Evolutionary conservation across 805 yeast genomes (phyloP), one percentile per base, ranked within the genome.

Genomic region (Candida patagonica): DNA sequence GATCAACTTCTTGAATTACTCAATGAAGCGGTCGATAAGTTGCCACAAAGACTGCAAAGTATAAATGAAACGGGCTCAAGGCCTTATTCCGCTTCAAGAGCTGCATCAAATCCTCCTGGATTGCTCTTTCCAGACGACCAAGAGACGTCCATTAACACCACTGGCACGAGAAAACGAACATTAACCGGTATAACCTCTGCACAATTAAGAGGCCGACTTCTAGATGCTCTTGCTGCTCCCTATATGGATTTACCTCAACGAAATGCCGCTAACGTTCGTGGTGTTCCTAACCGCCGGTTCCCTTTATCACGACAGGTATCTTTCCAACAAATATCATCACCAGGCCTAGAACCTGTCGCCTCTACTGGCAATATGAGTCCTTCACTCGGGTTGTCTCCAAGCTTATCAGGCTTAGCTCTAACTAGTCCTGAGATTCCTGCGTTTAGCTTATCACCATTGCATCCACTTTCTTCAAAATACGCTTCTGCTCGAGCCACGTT

Each of bases 401-500:
- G 34, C 21, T 20, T 30, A 25, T 27, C 40, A 5, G 24, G 8
- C 29, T 10, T 33, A 20, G 24, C 22, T 20, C 37, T 33, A 8
- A n/a, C 26, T 3, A n/a, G 12, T 12, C 13, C 8, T 34, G 30
- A 37, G 25, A 16, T 40, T 39, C 31, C 35, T 26, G 37, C 20
- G 5, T 27, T 48, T 46, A 42, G 73, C 77, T 30, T 59, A 84
- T 84, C 63, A 56, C 80, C 26, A 62, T 77, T 44, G 70, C 85
- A 49, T 25, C 52, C 55, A 16, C 42, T 51, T 0, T 71, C 87
- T 0, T 78, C 82, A 2, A 86, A 82, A 50, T 79, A 78, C 43
- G 64, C 62, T 6, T 60, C 80, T 0, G 66, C 75, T 1, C 92
- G 85, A 53, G 92, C 95, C 0, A 79, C 87, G 9, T 79, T 88